Base-by-base conservation (phyloP, 768 basidiomycete species). In the Xanthoconium purpureum region DNA sequence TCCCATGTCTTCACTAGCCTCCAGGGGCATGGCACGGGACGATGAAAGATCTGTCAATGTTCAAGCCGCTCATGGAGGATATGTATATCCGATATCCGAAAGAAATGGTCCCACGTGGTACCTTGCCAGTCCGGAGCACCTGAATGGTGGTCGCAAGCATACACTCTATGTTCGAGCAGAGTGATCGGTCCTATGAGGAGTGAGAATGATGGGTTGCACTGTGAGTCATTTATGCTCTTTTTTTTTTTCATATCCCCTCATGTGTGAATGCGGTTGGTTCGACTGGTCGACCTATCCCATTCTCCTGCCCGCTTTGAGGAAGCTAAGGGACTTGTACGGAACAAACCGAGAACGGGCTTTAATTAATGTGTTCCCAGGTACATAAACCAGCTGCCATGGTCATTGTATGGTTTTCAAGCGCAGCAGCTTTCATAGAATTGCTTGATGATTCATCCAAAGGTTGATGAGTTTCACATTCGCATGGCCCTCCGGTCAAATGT, bases 21-120 rank as follows among this genome's bases (percentile, higher is more conserved):
- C 9, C 12, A 35, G 33, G 33, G 33, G 33, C 12, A 35, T 35
- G 33, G 33, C 33, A 35, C 6, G 33, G 33, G 33, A 35, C 33
- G 33, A 24, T 24, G 24, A 24, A 24, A 24, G 63, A 73, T 15
- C 70, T 74, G n/a, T 54, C 55, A 11, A 44, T 15, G 15, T 75
- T 77, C 46, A 66, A 54, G 13, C 75, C 75, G 14, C n/a, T 55
- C 59, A 14, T 40, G 63, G 42, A 20, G 50, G 6, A 59, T 63
- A 1, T 67, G 68, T 24, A 61, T 63, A 9, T 62, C 62, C 2
- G 39, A 55, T 17, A 52, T 67, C 7, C 65, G 35, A 69, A 36
- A 57, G 66, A 48, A 47, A 24, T 1, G 32, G 32, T 33, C n/a
- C n/a, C n/a, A n/a, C n/a, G n/a, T n/a, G n/a, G n/a, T n/a, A n/a